Evolutionary conservation across 345 rosid species (phyloP).

Genomic region (Lepidium aucheri): DNA sequence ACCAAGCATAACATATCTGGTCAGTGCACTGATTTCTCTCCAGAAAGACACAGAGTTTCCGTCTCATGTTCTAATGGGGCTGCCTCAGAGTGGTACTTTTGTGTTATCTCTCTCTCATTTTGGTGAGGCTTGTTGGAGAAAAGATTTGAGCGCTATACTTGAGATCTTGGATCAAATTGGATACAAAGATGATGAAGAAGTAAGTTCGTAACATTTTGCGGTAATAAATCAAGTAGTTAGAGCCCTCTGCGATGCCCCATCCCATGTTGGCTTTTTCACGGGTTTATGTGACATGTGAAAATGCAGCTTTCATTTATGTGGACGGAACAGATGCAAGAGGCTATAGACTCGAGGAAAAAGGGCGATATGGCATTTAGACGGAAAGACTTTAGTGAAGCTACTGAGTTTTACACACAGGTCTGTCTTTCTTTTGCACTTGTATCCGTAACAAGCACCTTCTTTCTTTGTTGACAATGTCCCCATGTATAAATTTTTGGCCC

Average conservation of each 20-base stretch:
- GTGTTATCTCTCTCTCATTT: conserved; percentile 56
- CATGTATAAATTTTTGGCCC: conserved; percentile 9
- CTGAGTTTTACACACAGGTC: conserved; percentile 72
- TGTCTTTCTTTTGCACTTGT: not conserved
- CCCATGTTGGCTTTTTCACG: not conserved
- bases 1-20: conserved; percentile 66
- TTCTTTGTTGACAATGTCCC: conserved; percentile 1
- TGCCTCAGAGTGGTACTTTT: conserved; percentile 38
- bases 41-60: conserved; percentile 83
- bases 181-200: conserved; percentile 79
- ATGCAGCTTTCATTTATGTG: conserved; percentile 81
- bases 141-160: conserved; percentile 71
- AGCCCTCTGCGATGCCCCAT: not conserved
- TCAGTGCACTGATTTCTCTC: conserved; percentile 61
- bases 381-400: conserved; percentile 57
- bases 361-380: conserved; percentile 71
- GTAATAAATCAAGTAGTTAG: not conserved
- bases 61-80: conserved; percentile 69
- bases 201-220: conserved; percentile 39
- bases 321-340: conserved; percentile 86
- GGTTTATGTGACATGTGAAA: not conserved
- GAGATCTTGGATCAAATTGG: conserved; percentile 72
- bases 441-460: conserved; percentile 1
- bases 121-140: conserved; percentile 76
- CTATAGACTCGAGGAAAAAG: conserved; percentile 70